These are phyloP conservation scores for Leucocoprinus sp. DNA, from an alignment of 768 basidiomycete genomes.

Conservation along the genomic window DNA sequence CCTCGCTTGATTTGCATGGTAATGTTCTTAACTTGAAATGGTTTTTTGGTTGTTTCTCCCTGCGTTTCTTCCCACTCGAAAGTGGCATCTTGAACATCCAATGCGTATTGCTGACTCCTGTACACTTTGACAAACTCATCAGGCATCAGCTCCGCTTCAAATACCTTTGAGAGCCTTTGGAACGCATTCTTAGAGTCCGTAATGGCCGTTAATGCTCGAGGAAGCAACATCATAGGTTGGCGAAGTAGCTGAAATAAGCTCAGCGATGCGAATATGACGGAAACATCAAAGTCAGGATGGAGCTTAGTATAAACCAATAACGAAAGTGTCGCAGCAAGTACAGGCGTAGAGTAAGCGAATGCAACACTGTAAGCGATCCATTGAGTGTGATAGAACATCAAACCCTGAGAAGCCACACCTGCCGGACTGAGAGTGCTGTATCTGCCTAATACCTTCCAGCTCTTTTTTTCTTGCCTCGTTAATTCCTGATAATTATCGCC, in stretches of 20 bases:
- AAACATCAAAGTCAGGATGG: constrained; percentile 7
- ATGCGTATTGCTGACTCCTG: constrained; percentile 34
- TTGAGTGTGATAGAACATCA: constrained; percentile 12
- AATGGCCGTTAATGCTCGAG: constrained; percentile 51
- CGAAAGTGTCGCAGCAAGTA: constrained; percentile 56
- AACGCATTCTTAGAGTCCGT: constrained; percentile 62
- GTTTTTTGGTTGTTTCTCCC: constrained; percentile 18
- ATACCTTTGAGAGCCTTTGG: constrained; percentile 39
- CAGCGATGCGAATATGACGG: background rate
- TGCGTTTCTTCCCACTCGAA: constrained; percentile 52
- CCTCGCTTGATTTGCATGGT: constrained; percentile 50
- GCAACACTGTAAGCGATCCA: constrained; percentile 31
- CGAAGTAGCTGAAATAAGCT: constrained; percentile 40
- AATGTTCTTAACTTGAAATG: constrained; percentile 46
- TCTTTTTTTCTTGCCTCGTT: constrained; percentile 45
- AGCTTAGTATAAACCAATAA: constrained; percentile 55
- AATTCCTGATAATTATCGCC: constrained; percentile 32
- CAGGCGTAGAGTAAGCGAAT: constrained; percentile 50
- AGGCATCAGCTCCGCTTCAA: constrained; percentile 45
- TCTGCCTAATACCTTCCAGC: constrained; percentile 45
- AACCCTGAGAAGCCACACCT: constrained; percentile 31
- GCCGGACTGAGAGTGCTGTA: constrained; percentile 52
- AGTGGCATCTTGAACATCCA: constrained; percentile 43
- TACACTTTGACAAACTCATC: constrained; percentile 36
- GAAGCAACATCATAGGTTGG: constrained; percentile 63